Conservation (phyloP, 2,329 filamentous ascomycete genomes). For the Alternaria arborescens region DNA sequence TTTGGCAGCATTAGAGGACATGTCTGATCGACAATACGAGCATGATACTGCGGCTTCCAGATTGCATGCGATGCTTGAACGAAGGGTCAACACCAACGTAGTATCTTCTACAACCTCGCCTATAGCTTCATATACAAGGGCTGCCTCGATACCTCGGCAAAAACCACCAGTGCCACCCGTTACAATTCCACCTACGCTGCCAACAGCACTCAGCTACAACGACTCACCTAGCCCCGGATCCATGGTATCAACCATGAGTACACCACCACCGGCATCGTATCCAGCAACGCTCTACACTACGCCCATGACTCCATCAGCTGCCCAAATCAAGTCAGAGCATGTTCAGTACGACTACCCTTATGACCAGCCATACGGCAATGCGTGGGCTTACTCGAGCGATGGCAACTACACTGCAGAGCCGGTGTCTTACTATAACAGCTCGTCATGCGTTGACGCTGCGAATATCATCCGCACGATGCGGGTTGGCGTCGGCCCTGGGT, state of each 20-base stretch:
- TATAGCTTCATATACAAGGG: slow-evolving; percentile 22
- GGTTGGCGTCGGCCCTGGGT: slow-evolving; percentile 46
- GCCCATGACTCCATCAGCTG: slow-evolving; percentile 27
- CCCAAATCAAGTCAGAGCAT: slow-evolving; percentile 40
- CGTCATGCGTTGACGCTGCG: slow-evolving; percentile 54
- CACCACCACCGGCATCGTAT: slow-evolving; percentile 37
- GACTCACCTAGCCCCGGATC: slow-evolving; percentile 45
- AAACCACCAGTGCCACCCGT: slow-evolving; percentile 32
- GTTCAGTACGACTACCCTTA: slow-evolving; percentile 34
- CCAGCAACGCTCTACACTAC: slow-evolving; percentile 33
- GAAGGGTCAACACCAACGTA: slow-evolving; percentile 35
- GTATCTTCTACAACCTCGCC: slow-evolving; percentile 31
- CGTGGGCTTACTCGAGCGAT: slow-evolving; percentile 36
- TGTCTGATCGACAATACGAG: slow-evolving; percentile 37
- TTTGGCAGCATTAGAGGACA: slow-evolving; percentile 35
- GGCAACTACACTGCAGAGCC: slow-evolving; percentile 26
- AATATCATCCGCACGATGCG: slow-evolving; percentile 58
- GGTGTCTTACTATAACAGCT: slow-evolving; percentile 35
- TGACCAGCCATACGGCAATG: slow-evolving; percentile 28
- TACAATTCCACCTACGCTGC: slow-evolving; percentile 31
- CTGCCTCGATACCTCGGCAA: slow-evolving; percentile 26
- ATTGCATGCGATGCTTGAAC: slow-evolving; percentile 44
- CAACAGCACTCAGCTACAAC: slow-evolving; percentile 35
- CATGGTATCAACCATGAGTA: slow-evolving; percentile 44
- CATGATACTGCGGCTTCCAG: slow-evolving; percentile 38